phyloP scores from a whole-genome alignment of 2,329 filamentous ascomycete species.

The Clathrospora elynae region DNA sequence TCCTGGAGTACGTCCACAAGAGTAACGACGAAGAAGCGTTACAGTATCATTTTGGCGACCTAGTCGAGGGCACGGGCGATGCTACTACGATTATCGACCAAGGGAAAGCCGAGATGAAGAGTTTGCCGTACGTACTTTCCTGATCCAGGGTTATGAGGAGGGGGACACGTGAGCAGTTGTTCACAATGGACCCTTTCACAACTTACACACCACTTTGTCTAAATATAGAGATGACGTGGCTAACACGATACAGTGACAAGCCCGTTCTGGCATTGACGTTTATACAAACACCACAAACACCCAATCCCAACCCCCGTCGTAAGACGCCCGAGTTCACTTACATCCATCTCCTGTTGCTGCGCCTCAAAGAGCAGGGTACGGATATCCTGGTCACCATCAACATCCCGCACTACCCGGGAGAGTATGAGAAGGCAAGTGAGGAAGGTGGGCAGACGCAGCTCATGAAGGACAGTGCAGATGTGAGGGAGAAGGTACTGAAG shows the following conservation, averaged over 20 bases:
- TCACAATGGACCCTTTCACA: too few relatives aligned
- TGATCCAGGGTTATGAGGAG: not conserved
- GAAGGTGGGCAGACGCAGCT: conserved; percentile 64
- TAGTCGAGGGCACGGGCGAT: conserved; percentile 48
- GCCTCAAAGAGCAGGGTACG: conserved; percentile 74
- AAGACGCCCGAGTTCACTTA: conserved; percentile 65
- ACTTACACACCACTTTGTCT: too few relatives aligned
- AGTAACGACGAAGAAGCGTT: conserved; percentile 71
- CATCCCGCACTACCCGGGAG: conserved; percentile 78
- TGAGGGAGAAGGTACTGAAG: conserved; percentile 73
- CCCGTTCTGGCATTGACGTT: conserved; percentile 74
- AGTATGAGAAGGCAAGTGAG: conserved; percentile 69
- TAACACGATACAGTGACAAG: conserved; percentile 44
- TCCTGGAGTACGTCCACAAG: conserved; percentile 77
- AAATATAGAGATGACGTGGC: too few relatives aligned
- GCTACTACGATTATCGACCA: conserved; percentile 44
- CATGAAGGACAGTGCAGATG: conserved; percentile 64
- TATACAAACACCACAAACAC: conserved; percentile 53
- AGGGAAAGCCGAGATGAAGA: conserved; percentile 35
- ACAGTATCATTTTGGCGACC: conserved; percentile 57
- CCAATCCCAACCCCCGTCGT: conserved; percentile 31
- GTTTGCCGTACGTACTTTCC: conserved; percentile 45
- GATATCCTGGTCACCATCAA: conserved; percentile 88
- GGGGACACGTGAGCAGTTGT: too few relatives aligned
- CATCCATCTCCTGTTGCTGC: conserved; percentile 76